Percentiles rank a stretch among this genome's conserved stretches.
phyloP scores from a whole-genome alignment of 345 rosid species.

The Murraya koenigii region DNA sequence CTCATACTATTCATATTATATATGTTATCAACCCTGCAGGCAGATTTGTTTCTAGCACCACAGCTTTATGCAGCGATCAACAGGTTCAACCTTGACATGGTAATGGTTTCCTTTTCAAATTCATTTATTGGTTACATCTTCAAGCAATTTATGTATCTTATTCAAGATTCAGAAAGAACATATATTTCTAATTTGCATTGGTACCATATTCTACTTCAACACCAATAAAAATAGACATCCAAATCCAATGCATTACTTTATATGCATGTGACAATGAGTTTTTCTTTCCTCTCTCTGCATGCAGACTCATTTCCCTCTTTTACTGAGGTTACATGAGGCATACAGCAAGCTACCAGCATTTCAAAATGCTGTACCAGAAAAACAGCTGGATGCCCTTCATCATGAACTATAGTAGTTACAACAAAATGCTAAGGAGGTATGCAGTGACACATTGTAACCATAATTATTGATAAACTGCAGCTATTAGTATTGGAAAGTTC shows the following conservation, averaged over 20 bases:
- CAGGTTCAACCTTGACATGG: conserved; percentile 74
- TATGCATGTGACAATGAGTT: background rate
- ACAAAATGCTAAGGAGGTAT: background rate
- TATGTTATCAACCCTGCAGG: too few relatives aligned
- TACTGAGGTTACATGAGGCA: conserved; percentile 56
- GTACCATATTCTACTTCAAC: background rate
- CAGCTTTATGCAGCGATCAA: conserved; percentile 53
- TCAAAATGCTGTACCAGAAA: too few relatives aligned
- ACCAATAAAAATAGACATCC: too few relatives aligned
- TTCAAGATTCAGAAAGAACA: background rate
- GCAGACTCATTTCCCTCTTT: conserved; percentile 59
- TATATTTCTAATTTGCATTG: background rate
- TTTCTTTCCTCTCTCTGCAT: conserved; percentile 4
- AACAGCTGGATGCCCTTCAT: conserved; percentile 41
- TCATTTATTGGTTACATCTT: background rate
- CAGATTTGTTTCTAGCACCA: conserved; percentile 78
- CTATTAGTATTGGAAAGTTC: background rate
- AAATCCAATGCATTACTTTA: too few relatives aligned
- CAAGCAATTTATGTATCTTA: background rate
- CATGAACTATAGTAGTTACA: background rate
- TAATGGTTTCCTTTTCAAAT: conserved; percentile 22
- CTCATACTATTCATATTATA: conserved; percentile 1
- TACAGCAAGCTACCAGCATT: conserved; percentile 47
- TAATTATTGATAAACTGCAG: background rate
- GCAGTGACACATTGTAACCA: too few relatives aligned